Percentiles rank a stretch among this genome's conserved stretches.
Evolutionary conservation across 768 basidiomycete species (phyloP).

Genomic region (Rhodotorula diobovata): DNA sequence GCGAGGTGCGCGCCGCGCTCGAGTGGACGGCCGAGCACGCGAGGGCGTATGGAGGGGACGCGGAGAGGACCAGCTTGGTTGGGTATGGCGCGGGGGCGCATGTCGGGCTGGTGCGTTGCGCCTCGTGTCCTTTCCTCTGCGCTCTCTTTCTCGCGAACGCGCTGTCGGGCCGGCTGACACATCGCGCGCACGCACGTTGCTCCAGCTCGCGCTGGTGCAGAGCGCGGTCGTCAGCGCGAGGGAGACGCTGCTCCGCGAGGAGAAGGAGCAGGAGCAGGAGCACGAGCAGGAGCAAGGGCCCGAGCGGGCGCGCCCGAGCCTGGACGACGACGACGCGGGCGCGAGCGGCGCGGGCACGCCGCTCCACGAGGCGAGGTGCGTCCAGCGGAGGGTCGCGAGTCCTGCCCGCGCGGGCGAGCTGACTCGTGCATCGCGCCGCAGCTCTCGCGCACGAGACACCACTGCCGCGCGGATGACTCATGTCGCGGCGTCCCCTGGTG

Average conservation of each 20-base stretch:
- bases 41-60: not conserved
- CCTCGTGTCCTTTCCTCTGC: no score
- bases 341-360: no score
- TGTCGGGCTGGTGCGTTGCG: not conserved
- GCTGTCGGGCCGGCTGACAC: no score
- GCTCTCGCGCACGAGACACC: no score
- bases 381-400: no score
- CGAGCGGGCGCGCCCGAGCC: not conserved
- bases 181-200: not conserved
- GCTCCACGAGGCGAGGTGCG: no score
- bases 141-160: not conserved
- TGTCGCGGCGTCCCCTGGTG: no score
- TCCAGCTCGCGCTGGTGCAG: conserved; percentile 4
- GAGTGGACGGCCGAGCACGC: conserved; percentile 1
- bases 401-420: no score
- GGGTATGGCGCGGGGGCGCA: conserved; percentile 13
- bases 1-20: not conserved
- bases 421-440: no score
- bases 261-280: not conserved
- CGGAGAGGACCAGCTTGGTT: not conserved
- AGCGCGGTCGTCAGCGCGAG: conserved; percentile 4
- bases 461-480: no score
- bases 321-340: no score
- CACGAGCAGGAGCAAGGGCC: not conserved
- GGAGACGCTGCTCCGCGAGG: not conserved